Evolutionary conservation across 495 filamentous ascomycete species (phyloP), one percentile per base, ranked within the genome.

Genomic region (Penicillium malachiteum): DNA sequence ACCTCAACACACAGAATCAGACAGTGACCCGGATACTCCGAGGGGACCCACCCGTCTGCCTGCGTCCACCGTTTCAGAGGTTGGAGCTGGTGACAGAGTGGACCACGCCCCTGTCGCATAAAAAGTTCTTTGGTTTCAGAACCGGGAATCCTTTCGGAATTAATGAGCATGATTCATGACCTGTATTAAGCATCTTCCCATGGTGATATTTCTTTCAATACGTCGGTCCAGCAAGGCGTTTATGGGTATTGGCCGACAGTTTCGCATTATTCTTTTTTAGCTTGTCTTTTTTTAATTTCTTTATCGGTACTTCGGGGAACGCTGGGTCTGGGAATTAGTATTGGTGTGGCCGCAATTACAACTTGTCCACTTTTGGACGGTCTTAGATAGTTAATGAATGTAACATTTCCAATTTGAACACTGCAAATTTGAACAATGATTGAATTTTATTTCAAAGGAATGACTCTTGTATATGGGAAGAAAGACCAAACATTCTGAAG

Each of bases 121-220:
- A 51, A 33, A 44, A 41, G 31, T 26, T 14, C 38, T 21, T n/a
- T 42, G 1, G 16, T 43, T 17, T 13, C 9, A 13, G 14, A 14
- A 46, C 31, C 8, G 40, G 18, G 32, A 13, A 50, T 50, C 8
- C 14, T n/a, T 34, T 17, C 38, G 32, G 31, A 31, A 21, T 37
- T 59, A 55, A 58, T 56, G 60, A 63, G 38, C 48, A 62, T 54
- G 59, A 63, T 56, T 56, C 34, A 63, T 49, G 60, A 63, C 43
- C 48, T 60, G 53, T 56, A 60, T 47, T 59, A 59, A 37, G 50
- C 56, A 54, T 55, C 35, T 37, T 31, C 14, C 7, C 33, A 38
- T 54, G 9, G 45, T 17, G 39, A 17, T 35, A 35, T 14, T n/a
- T 17, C 32, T 44, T 30, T 37, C 5, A 26, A 38, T 30, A 9